Evolutionary conservation across 2,329 filamentous ascomycete species (phyloP).

Genomic region (Penicillium sp.): DNA sequence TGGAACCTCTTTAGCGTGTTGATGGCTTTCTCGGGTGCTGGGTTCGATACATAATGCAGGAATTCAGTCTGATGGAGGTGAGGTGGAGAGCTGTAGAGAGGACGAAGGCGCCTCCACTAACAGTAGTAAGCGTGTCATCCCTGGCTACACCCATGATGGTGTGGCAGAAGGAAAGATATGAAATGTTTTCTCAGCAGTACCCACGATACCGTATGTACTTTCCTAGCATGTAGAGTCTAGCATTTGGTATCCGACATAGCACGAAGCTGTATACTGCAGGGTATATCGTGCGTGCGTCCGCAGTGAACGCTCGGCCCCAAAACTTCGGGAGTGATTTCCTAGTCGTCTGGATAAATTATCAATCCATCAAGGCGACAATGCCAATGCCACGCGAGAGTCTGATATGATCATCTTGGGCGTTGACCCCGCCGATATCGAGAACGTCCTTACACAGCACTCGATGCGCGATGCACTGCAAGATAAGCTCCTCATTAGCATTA

Average conservation of each 20-base stretch:
- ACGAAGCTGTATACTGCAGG: neutral
- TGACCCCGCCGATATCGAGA: slow-evolving; percentile 47
- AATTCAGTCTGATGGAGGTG: slow-evolving; percentile 54
- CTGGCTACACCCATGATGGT: slow-evolving; percentile 20
- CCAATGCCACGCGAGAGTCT: slow-evolving; percentile 35
- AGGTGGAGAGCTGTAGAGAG: slow-evolving; percentile 51
- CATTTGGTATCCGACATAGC: slow-evolving; percentile 3
- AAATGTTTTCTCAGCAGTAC: neutral
- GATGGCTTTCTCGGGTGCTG: slow-evolving; percentile 49
- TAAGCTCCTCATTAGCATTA: slow-evolving; percentile 54
- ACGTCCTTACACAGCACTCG: slow-evolving; percentile 38
- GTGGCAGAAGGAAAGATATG: neutral
- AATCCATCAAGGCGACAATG: slow-evolving; percentile 36
- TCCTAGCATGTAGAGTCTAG: slow-evolving; percentile 1
- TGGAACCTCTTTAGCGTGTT: slow-evolving; percentile 46
- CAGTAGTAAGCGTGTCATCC: slow-evolving; percentile 29
- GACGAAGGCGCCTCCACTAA: slow-evolving; percentile 52
- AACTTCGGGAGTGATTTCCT: slow-evolving; percentile 33
- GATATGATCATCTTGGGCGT: slow-evolving; percentile 49
- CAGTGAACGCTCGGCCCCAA: slow-evolving; percentile 37
- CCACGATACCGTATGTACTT: slow-evolving; percentile 12
- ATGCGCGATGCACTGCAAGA: slow-evolving; percentile 40
- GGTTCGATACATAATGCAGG: slow-evolving; percentile 51
- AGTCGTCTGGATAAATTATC: slow-evolving; percentile 30
- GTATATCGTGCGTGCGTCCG: slow-evolving; percentile 35